phyloP scores from a whole-genome alignment of 2,329 filamentous ascomycete genomes.

The Colletotrichum sp. region DNA sequence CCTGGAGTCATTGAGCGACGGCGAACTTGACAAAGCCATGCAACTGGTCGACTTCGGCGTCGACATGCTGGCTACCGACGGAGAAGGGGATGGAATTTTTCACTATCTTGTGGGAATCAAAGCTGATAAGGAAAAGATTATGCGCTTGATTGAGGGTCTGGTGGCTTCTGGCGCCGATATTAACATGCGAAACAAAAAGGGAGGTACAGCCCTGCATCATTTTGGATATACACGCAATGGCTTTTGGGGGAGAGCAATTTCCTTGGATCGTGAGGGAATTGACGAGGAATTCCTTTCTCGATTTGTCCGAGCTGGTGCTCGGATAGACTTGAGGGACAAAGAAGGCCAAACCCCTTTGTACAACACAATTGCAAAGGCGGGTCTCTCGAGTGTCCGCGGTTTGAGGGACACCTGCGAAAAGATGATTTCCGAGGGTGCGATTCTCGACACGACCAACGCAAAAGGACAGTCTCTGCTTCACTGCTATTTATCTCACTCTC shows the following conservation, averaged over 20 bases:
- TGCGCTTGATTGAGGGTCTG: not conserved
- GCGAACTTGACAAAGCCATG: not conserved
- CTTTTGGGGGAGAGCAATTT: not conserved
- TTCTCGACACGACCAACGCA: not conserved
- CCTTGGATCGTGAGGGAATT: not conserved
- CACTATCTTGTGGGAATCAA: not conserved
- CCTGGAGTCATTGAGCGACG: not conserved
- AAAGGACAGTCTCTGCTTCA: not conserved
- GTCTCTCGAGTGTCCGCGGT: not conserved
- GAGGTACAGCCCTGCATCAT: slow-evolving; percentile 22
- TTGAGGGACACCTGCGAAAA: not conserved
- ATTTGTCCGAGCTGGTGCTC: slow-evolving; percentile 8
- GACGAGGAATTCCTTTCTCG: not conserved
- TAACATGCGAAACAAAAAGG: slow-evolving; percentile 22
- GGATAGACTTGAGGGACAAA: slow-evolving; percentile 20
- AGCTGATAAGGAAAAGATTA: not conserved
- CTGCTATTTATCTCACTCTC: not conserved
- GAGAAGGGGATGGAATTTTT: slow-evolving; percentile 23
- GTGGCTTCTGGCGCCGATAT: slow-evolving; percentile 26
- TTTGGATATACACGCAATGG: not conserved
- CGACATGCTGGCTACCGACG: slow-evolving; percentile 23
- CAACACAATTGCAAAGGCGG: not conserved
- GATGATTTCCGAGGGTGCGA: not conserved
- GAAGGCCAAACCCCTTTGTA: slow-evolving; percentile 20
- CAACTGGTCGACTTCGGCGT: slow-evolving; percentile 14